Evolutionary conservation across 768 basidiomycete genomes (phyloP).

Genomic region (Mycena rosella): DNA sequence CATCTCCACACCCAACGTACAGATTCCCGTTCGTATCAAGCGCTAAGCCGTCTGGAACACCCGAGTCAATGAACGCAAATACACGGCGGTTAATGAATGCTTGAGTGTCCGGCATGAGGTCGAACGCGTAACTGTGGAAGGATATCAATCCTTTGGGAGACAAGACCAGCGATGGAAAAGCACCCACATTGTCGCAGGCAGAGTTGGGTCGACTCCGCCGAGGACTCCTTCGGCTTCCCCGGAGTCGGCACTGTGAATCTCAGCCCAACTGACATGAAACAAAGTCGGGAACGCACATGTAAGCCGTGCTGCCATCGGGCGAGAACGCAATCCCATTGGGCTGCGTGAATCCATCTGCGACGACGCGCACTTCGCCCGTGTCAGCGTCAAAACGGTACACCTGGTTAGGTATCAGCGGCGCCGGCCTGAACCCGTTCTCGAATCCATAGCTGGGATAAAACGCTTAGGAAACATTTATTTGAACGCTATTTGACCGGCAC

Average conservation of each 20-base stretch:
- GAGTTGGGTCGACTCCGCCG: slow-evolving; percentile 37
- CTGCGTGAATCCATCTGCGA: slow-evolving; percentile 55
- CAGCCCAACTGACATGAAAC: neutral
- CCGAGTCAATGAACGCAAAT: slow-evolving; percentile 64
- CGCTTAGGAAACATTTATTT: too few relatives aligned
- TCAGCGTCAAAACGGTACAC: slow-evolving; percentile 58
- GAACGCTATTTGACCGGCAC: too few relatives aligned
- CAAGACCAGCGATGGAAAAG: neutral
- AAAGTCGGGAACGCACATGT: slow-evolving; percentile 23
- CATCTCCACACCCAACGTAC: slow-evolving; percentile 58
- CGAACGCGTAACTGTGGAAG: slow-evolving; percentile 64
- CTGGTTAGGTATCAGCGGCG: slow-evolving; percentile 57
- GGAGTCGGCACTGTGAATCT: slow-evolving; percentile 40
- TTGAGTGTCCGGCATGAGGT: slow-evolving; percentile 57
- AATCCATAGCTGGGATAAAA: slow-evolving; percentile 50
- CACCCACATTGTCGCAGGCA: slow-evolving; percentile 43
- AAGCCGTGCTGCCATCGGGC: slow-evolving; percentile 29
- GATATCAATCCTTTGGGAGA: neutral
- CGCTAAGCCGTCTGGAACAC: slow-evolving; percentile 66
- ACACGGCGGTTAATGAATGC: slow-evolving; percentile 62
- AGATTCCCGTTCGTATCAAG: slow-evolving; percentile 65
- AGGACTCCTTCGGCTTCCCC: slow-evolving; percentile 35
- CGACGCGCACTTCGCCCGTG: slow-evolving; percentile 55
- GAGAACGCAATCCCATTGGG: slow-evolving; percentile 33
- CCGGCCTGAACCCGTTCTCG: slow-evolving; percentile 53